Evolutionary conservation across 176 grass and related monocot genomes (phyloP).

Genomic region (Cenchrus purpureus): DNA sequence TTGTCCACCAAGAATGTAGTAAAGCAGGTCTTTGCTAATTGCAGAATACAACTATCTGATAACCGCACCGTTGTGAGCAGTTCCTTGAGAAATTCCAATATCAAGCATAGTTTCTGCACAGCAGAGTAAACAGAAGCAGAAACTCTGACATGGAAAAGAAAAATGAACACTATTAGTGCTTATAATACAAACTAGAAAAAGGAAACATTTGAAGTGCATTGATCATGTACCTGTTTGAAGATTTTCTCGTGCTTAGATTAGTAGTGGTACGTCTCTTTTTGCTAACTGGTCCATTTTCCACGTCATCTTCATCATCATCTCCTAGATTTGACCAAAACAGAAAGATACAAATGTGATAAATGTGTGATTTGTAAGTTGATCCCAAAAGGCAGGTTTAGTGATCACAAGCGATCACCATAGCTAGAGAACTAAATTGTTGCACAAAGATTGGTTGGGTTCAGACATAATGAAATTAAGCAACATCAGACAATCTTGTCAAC

Average conservation of each 20-base stretch:
- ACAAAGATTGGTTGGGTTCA: slow-evolving; percentile 1
- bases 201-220: slow-evolving; percentile 21
- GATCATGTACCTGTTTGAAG: slow-evolving; percentile 72
- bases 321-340: slow-evolving; percentile 56
- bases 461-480: slow-evolving; percentile 9
- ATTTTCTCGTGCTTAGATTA: slow-evolving; percentile 70
- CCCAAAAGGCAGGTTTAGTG: background rate
- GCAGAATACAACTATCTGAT: slow-evolving; percentile 95
- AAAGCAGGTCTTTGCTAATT: slow-evolving; percentile 97
- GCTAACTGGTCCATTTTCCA: slow-evolving; percentile 72
- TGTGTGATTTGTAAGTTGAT: slow-evolving; percentile 33
- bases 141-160: slow-evolving; percentile 60
- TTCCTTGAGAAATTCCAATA: slow-evolving; percentile 93
- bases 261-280: slow-evolving; percentile 77
- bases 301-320: slow-evolving; percentile 84
- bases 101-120: slow-evolving; percentile 94
- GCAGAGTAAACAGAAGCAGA: slow-evolving; percentile 68
- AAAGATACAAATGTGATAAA: slow-evolving; percentile 27
- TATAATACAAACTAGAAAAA: slow-evolving; percentile 25
- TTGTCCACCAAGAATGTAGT: slow-evolving; percentile 97
- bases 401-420: slow-evolving; percentile 6
- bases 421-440: slow-evolving; percentile 36
- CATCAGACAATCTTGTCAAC: slow-evolving; percentile 25
- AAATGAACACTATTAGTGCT: slow-evolving; percentile 35
- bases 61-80: slow-evolving; percentile 77